Base-by-base conservation (phyloP, 2,329 filamentous ascomycete species). In the Ophiocordyceps robertsii region DNA sequence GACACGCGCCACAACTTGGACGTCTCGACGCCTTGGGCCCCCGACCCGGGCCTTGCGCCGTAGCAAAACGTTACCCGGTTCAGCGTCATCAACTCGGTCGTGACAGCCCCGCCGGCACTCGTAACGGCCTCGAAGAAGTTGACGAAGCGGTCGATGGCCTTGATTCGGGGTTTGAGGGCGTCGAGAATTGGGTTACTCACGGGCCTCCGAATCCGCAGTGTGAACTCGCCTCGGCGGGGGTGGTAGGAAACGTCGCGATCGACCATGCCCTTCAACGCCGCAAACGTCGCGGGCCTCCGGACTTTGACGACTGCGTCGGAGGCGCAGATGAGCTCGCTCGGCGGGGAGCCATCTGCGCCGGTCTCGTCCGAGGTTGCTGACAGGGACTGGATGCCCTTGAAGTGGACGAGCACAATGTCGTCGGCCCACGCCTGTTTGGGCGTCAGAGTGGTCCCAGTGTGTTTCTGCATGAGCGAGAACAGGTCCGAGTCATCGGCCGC, bases 31-130 rank as follows among this genome's bases (percentile, higher is more conserved):
- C 4, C 29, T 9, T 46, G 39, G 9, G 30, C 41, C 21, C 41
- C 38, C 17, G 38, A 38, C 24, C 19, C 49, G 42, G 12, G 43
- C 39, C 45, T 42, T 32, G 65, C 57, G 41, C 66, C 67, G 56
- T 92, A 93, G n/a, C 69, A 74, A 56, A 92, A 87, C 3, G 72
- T 64, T 6, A 92, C 71, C 47, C 73, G 67, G 49, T 68, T 66
- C 43, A 90, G 66, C 14, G 73, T 77, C 43, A 82, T 69, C 35
- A 70, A 65, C 49, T 80, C 70, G 54, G 73, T 73, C 37, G 65
- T 64, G 31, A 84, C 71, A 41, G 71, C 67, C 14, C 67, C 68
- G 38, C 67, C 65, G 49, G 74, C 67, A 47, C 68, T 65, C 43
- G 76, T 67, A 47, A 89, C 73, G 1, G 80, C 77, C 37, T 78